Evolutionary conservation across 805 yeast species (phyloP).

Genomic region (Saccharomycopsis schoenii): DNA sequence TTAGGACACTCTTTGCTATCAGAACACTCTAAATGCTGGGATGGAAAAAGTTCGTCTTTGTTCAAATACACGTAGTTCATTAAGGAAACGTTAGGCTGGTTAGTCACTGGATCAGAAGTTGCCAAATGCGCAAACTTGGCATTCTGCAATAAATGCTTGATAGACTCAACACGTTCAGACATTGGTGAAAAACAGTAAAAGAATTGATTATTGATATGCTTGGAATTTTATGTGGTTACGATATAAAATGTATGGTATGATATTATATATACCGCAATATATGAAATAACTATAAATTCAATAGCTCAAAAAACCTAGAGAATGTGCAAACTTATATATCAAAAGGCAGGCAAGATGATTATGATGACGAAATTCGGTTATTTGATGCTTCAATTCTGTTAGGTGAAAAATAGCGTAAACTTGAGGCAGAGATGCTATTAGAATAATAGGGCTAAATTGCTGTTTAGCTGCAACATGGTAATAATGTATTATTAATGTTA

Average conservation of each 20-base stretch:
- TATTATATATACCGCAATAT: not conserved
- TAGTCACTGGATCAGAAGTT: conserved; percentile 48
- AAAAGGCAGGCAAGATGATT: too few species aligned
- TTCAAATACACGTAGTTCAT: conserved; percentile 80
- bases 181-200: not conserved
- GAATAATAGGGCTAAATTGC: not conserved
- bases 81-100: conserved; percentile 76
- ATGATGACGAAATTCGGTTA: too few species aligned
- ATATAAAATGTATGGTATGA: not conserved
- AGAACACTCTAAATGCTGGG: not conserved
- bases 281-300: not conserved
- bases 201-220: too few species aligned
- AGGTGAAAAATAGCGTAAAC: not conserved
- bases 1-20: conserved; percentile 26
- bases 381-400: too few species aligned
- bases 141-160: conserved; percentile 39
- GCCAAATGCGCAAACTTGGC: conserved; percentile 77
- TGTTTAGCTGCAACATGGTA: not conserved
- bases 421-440: not conserved
- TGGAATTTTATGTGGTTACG: not conserved
- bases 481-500: too few species aligned
- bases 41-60: conserved; percentile 26
- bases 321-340: too few species aligned
- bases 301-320: not conserved
- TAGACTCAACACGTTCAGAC: conserved; percentile 1